Evolutionary conservation across 495 filamentous ascomycete genomes (phyloP), one percentile per base, ranked within the genome.

Genomic region (Sporormia fimetaria): DNA sequence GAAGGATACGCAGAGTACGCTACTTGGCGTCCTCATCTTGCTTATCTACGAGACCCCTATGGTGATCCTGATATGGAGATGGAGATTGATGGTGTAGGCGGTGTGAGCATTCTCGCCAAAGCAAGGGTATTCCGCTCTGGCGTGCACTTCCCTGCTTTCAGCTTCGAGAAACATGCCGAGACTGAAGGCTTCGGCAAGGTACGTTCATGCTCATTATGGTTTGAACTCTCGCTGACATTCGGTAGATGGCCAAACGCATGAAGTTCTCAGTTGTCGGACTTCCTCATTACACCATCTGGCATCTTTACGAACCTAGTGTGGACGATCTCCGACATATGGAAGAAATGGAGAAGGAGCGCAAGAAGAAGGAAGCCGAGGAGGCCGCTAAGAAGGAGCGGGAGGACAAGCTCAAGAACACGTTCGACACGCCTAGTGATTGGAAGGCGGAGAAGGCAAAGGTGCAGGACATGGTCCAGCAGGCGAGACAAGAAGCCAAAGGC

Each of bases 1-100:
- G 92, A 99, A 60, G 92, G 92, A 17, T 99, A 99, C 55, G 92
- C 92, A 24, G 92, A 99, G 67, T 99, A 99, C 57, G 92, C 92
- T 15, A 99, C 92, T 2, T 99, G 90, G 88, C 69, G 92, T 40
- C 92, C 92, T 17, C 92, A 99, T 71, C 70, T 99, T 37, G 92
- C 92, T 25, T 99, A 99, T 57, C 74, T 99, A 1, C 78, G 92
- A 11, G 92, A 99, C 58, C 92, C 92, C 2, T 96, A 94, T 53
- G 92, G 92, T 23, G 88, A 99, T 52, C 87, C 87, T 2, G 92
- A 99, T 60, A 93, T 96, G 79, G 92, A 99, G 60, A 95, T 99
- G 90, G 92, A 99, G 51, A 85, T 99, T 50, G 90, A 99, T 54
- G 90, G 90, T 37, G 86, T 99, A 12, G 90, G 90, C 33, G 90